A percentile compares a stretch with the other conserved stretches of the same genome.
Evolutionary conservation across 2,329 filamentous ascomycete genomes (phyloP).

Genomic region (Exophiala sp.): DNA sequence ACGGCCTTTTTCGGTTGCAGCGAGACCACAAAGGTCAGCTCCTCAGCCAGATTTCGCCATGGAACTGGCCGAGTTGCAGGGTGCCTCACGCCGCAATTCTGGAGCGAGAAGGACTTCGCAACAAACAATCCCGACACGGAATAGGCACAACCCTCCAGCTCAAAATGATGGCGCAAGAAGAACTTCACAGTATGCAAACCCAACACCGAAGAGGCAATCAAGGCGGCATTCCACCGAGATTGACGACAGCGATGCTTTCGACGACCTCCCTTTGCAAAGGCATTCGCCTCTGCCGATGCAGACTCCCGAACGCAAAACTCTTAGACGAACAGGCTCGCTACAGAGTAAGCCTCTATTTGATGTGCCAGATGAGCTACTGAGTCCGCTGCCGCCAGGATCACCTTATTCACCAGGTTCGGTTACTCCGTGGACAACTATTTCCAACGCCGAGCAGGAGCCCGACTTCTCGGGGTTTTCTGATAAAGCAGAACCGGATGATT

Average conservation of each 20-base stretch:
- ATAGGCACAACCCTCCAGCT: not conserved
- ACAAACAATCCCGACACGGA: too few relatives aligned
- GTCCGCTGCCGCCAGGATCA: not conserved
- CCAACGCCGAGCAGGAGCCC: not conserved
- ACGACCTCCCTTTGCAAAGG: constrained; percentile 6
- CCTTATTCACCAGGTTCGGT: not conserved
- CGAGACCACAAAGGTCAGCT: not conserved
- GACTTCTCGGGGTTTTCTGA: constrained; percentile 2
- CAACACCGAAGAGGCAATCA: not conserved
- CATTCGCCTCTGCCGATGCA: not conserved
- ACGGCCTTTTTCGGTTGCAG: not conserved
- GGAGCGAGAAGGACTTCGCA: too few relatives aligned
- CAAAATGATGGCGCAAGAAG: not conserved
- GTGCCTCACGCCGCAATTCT: too few relatives aligned
- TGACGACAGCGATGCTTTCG: constrained; percentile 5
- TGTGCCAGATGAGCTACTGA: constrained; percentile 2
- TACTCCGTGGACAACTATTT: not conserved
- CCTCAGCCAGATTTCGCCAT: not conserved
- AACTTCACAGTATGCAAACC: not conserved
- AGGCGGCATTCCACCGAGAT: not conserved
- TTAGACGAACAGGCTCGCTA: not conserved
- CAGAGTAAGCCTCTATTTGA: not conserved
- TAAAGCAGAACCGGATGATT: not conserved
- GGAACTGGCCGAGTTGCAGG: too few relatives aligned
- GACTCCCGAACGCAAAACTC: not conserved